These are phyloP conservation scores for Saccharomyces hybrid DNA, from an alignment of 1,139 yeast species.

Conservation along the genomic window DNA sequence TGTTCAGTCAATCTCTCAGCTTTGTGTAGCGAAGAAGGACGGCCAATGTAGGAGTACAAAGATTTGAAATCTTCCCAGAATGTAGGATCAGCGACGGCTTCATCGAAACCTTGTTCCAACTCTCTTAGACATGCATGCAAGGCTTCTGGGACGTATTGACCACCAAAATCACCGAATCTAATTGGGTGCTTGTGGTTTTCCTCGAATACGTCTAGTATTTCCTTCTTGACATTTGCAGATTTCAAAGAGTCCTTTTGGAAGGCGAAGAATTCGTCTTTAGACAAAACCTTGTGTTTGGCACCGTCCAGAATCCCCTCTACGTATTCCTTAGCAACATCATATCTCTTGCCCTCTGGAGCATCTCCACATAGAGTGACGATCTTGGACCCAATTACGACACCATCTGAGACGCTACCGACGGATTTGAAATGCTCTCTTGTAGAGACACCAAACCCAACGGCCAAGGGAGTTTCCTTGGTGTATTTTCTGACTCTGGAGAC, in stretches of 20 bases:
- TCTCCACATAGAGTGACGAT: constrained; percentile 64
- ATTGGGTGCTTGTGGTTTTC: constrained; percentile 59
- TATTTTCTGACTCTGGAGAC: constrained; percentile 68
- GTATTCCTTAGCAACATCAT: constrained; percentile 55
- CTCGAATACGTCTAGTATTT: constrained; percentile 36
- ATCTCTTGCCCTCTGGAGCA: constrained; percentile 51
- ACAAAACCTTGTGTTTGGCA: constrained; percentile 35
- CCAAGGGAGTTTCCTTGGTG: constrained; percentile 74
- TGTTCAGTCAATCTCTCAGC: constrained; percentile 86
- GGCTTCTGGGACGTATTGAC: constrained; percentile 97
- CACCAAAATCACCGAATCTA: constrained; percentile 92
- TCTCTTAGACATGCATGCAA: constrained; percentile 85
- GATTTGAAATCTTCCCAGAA: constrained; percentile 91
- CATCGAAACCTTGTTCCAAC: constrained; percentile 79
- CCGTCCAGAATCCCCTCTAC: constrained; percentile 66
- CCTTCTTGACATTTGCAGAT: constrained; percentile 22
- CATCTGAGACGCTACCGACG: constrained; percentile 79
- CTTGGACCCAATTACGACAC: constrained; percentile 93
- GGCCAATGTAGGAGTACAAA: constrained; percentile 83
- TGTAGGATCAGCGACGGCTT: constrained; percentile 76
- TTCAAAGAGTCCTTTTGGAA: constrained; percentile 27
- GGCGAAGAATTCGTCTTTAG: constrained; percentile 26
- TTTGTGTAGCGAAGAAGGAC: constrained; percentile 87
- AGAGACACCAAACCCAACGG: constrained; percentile 96
- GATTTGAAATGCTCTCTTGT: constrained; percentile 82